Evolutionary conservation across 768 basidiomycete genomes (phyloP).

Genomic region (Leccinum longicurvipes): DNA sequence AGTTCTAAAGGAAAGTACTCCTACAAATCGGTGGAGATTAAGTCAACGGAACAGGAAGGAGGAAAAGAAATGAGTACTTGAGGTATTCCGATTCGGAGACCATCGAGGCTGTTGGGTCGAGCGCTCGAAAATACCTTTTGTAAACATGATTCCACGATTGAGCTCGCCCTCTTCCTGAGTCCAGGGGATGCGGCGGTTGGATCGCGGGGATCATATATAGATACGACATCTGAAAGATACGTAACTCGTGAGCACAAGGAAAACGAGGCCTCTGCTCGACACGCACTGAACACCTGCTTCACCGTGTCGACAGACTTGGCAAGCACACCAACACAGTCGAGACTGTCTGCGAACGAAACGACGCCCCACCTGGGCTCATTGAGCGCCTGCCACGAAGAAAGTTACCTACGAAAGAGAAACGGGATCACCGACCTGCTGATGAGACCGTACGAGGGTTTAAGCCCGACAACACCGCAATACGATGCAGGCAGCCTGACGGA

Average conservation of each 20-base stretch:
- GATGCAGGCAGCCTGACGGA: constrained; percentile 91
- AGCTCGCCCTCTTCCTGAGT: constrained; percentile 36
- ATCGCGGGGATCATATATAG: constrained; percentile 60
- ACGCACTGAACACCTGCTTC: constrained; percentile 57
- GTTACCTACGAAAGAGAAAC: not conserved
- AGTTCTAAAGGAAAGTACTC: constrained; percentile 83
- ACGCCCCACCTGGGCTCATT: constrained; percentile 72
- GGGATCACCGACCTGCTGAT: constrained; percentile 64
- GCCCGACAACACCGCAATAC: constrained; percentile 87
- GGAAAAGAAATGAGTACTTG: constrained; percentile 41
- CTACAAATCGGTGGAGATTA: constrained; percentile 23
- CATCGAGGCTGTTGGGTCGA: constrained; percentile 34
- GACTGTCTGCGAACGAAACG: constrained; percentile 88
- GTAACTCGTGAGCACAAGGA: not conserved
- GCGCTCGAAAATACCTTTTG: not conserved
- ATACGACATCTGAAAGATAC: constrained; percentile 29
- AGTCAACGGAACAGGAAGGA: not conserved
- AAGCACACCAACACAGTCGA: constrained; percentile 91
- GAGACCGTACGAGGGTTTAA: constrained; percentile 95
- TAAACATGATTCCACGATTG: constrained; percentile 17
- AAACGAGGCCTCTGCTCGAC: not conserved
- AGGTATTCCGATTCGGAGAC: constrained; percentile 73
- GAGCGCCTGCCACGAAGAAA: constrained; percentile 1
- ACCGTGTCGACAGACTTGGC: constrained; percentile 50
- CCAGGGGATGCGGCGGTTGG: constrained; percentile 61